A percentile compares a stretch with the other conserved stretches of the same genome.
Evolutionary conservation across 2,329 filamentous ascomycete genomes (phyloP).

Genomic region (Gaeumannomyces tritici): DNA sequence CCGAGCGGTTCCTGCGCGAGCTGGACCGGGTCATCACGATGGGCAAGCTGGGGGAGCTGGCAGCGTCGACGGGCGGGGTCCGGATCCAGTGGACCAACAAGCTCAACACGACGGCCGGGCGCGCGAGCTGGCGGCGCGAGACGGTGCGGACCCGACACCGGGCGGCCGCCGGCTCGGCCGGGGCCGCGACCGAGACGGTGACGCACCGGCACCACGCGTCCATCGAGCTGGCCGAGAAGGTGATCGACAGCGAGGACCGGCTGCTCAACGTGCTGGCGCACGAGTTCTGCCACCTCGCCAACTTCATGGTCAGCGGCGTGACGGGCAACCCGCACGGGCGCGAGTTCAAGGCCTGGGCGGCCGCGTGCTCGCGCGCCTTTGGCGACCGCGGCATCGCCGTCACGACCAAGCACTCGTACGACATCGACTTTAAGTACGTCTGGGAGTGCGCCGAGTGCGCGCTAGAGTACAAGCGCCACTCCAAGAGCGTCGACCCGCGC

Average conservation of each 20-base stretch:
- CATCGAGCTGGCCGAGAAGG: constrained; percentile 83
- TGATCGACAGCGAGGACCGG: constrained; percentile 68
- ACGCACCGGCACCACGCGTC: constrained; percentile 53
- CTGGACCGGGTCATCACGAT: constrained; percentile 58
- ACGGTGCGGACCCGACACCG: constrained; percentile 27
- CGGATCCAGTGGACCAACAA: constrained; percentile 66
- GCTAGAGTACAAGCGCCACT: constrained; percentile 72
- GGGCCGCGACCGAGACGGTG: constrained; percentile 11
- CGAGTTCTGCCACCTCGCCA: constrained; percentile 90
- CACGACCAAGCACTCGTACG: constrained; percentile 82
- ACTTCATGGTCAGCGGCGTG: constrained; percentile 70
- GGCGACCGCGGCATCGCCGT: constrained; percentile 58
- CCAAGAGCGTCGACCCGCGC: constrained; percentile 67
- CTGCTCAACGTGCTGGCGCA: constrained; percentile 89
- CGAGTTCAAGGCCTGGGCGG: constrained; percentile 16
- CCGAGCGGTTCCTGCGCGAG: constrained; percentile 53
- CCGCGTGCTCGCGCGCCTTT: constrained; percentile 42
- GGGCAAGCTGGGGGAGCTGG: constrained; percentile 47
- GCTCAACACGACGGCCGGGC: constrained; percentile 70
- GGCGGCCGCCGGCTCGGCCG: constrained; percentile 10
- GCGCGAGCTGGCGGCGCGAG: constrained; percentile 63
- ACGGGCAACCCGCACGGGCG: constrained; percentile 13
- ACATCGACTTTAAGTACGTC: constrained; percentile 85
- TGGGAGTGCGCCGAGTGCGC: constrained; percentile 69
- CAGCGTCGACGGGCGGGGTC: constrained; percentile 58